Evolutionary conservation across 306 rosid species (phyloP).

Genomic region (Aeschynomene evenia): DNA sequence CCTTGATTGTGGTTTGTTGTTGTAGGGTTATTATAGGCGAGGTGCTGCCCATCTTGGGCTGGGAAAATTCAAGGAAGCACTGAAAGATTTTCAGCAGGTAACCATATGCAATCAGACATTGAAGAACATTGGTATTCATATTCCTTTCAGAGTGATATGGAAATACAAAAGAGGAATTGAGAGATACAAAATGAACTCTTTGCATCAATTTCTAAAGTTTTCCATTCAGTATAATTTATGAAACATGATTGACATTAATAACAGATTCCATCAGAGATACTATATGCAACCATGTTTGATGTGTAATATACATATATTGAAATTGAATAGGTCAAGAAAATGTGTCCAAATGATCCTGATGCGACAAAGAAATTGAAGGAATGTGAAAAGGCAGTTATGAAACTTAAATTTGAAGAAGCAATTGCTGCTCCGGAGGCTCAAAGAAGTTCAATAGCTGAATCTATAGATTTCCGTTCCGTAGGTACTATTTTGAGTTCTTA

Average conservation of each 20-base stretch:
- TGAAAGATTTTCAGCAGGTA: conserved; percentile 97
- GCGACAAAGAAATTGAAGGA: conserved; percentile 89
- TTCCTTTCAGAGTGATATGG: neutral
- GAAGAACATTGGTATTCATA: conserved; percentile 5
- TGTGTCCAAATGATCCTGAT: conserved; percentile 88
- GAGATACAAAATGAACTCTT: neutral
- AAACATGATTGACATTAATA: neutral
- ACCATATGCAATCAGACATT: conserved; percentile 7
- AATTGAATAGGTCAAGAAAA: conserved; percentile 75
- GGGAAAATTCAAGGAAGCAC: conserved; percentile 96
- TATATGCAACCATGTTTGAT: conserved; percentile 2
- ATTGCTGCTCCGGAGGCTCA: conserved; percentile 68
- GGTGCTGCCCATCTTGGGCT: conserved; percentile 91
- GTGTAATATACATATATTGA: conserved; percentile 27
- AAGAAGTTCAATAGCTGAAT: conserved; percentile 62
- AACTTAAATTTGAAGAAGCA: conserved; percentile 95
- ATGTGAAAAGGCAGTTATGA: conserved; percentile 95
- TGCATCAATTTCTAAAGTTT: neutral
- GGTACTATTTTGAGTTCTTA: conserved; percentile 53
- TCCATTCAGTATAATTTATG: neutral
- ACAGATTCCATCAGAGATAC: neutral
- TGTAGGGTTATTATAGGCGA: conserved; percentile 93
- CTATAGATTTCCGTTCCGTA: conserved; percentile 70
- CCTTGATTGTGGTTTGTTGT: conserved; percentile 38
- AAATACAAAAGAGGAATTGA: neutral